phyloP scores from a whole-genome alignment of 805 yeast genomes.

The Cyberlindnera mrakii region DNA sequence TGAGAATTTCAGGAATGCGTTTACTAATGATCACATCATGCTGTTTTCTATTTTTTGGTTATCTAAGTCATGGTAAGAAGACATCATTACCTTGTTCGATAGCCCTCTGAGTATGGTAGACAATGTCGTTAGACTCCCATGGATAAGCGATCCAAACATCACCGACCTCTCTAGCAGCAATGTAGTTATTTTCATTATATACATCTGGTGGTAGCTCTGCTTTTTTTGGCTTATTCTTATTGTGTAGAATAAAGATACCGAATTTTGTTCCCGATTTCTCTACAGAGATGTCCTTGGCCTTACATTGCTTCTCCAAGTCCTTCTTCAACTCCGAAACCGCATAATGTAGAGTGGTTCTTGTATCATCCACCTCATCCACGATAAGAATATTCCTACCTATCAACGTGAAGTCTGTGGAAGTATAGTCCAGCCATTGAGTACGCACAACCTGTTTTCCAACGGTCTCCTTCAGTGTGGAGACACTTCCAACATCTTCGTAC shows the following conservation, averaged over 20 bases:
- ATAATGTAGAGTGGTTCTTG: conserved; percentile 77
- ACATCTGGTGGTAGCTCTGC: conserved; percentile 66
- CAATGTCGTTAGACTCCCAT: conserved; percentile 78
- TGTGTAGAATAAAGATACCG: conserved; percentile 73
- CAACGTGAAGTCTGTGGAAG: conserved; percentile 50
- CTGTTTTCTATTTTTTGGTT: too few species aligned
- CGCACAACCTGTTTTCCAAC: conserved; percentile 67
- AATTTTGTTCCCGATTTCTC: conserved; percentile 47
- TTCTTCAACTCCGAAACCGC: conserved; percentile 70
- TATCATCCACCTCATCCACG: conserved; percentile 83
- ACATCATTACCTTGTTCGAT: conserved; percentile 69
- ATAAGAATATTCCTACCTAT: conserved; percentile 67
- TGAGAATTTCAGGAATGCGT: too few species aligned
- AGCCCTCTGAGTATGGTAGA: conserved; percentile 64
- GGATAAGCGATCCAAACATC: conserved; percentile 86
- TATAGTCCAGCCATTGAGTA: conserved; percentile 80
- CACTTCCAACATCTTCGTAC: conserved; percentile 73
- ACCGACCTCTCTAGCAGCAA: conserved; percentile 70
- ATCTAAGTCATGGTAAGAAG: conserved; percentile 19
- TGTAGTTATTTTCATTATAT: conserved; percentile 52
- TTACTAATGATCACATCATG: too few species aligned
- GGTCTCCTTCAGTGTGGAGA: conserved; percentile 49
- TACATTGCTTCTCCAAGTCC: conserved; percentile 60
- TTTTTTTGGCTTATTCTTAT: conserved; percentile 64
- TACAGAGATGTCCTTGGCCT: conserved; percentile 40